Evolutionary conservation across 1,284 basidiomycete genomes (phyloP), one percentile per base, ranked within the genome.

Genomic region (Rhodotorula sp.): DNA sequence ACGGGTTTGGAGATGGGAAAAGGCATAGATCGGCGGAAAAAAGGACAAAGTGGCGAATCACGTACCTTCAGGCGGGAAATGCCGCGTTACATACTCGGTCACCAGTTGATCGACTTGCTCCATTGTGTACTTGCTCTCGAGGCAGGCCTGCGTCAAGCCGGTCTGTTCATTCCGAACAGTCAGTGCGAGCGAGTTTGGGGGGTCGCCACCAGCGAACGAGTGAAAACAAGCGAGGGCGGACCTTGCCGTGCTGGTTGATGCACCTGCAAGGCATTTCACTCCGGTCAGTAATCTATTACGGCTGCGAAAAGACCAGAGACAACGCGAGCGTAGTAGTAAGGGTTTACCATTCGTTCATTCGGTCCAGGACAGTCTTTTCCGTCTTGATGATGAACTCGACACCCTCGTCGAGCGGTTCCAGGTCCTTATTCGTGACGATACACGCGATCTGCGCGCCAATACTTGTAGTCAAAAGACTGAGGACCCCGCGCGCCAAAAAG

Each of bases 391-490:
- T 82, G 72, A 81, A 85, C 59, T 80, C 80, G 18, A 86, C 80
- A 5, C 86, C 86, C 26, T 82, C 81, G 71, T 86, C 86, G 5
- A 87, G 81, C 5, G 82, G 82, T 18, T 81, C 77, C 31, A 87
- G 77, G 14, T 83, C 77, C 3, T 83, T 83, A 74, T 86, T 82
- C 5, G 86, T 86, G 64, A 85, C 73, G 52, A 83, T 81, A 76
- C 61, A 79, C 2, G 81, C 81, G 75, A 82, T 83, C 71, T 79
- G 77, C 34, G 2, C 20, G 3, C 6, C 5, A 15, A 23, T 1
- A 14, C 12, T n/a, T 12, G 21, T 14, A 3, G 18, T 52, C 20
- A 51, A 51, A 18, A 23, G 18, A 51, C 15, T 43, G 39, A 43
- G 39, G 12, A 51, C 26, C 31, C 49, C 23, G 23, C 23, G 23